A percentile compares a stretch with the other conserved stretches of the same genome.
Evolutionary conservation across 2,329 filamentous ascomycete species (phyloP).

Genomic region (Pseudogymnoascus sp.): DNA sequence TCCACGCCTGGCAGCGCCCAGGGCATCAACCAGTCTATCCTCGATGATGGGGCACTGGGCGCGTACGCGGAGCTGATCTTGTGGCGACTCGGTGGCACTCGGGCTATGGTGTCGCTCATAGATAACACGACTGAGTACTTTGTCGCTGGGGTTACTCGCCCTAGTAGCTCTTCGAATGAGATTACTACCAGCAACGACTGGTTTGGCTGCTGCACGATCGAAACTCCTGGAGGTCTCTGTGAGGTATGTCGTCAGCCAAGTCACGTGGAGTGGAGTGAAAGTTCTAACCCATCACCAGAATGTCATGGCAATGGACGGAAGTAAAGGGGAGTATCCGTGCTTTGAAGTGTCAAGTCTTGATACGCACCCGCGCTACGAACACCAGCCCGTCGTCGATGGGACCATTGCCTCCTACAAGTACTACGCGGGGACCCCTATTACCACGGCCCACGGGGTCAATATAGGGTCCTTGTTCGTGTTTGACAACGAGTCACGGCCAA

Average conservation of each 20-base stretch:
- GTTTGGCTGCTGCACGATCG: slow-evolving; percentile 23
- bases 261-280: not conserved
- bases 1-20: slow-evolving; percentile 10
- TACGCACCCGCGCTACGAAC: slow-evolving; percentile 19
- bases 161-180: slow-evolving; percentile 6
- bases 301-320: slow-evolving; percentile 17
- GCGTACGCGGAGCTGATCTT: slow-evolving; percentile 12
- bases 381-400: slow-evolving; percentile 21
- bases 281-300: slow-evolving; percentile 14
- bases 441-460: slow-evolving; percentile 21
- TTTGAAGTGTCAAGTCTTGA: slow-evolving; percentile 21
- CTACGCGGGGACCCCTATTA: slow-evolving; percentile 25
- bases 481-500: slow-evolving; percentile 35
- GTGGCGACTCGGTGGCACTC: slow-evolving; percentile 21
- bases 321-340: slow-evolving; percentile 19
- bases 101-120: slow-evolving; percentile 26
- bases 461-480: slow-evolving; percentile 25
- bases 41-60: slow-evolving; percentile 21
- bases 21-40: slow-evolving; percentile 22
- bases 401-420: slow-evolving; percentile 19
- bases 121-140: slow-evolving; percentile 25
- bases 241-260: slow-evolving; percentile 18
- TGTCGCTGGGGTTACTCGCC: slow-evolving; percentile 20
- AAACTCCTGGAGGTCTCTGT: slow-evolving; percentile 24
- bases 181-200: slow-evolving; percentile 18